Evolutionary conservation across 768 basidiomycete species (phyloP), one percentile per base, ranked within the genome.

Genomic region (Lactarius evosmus): DNA sequence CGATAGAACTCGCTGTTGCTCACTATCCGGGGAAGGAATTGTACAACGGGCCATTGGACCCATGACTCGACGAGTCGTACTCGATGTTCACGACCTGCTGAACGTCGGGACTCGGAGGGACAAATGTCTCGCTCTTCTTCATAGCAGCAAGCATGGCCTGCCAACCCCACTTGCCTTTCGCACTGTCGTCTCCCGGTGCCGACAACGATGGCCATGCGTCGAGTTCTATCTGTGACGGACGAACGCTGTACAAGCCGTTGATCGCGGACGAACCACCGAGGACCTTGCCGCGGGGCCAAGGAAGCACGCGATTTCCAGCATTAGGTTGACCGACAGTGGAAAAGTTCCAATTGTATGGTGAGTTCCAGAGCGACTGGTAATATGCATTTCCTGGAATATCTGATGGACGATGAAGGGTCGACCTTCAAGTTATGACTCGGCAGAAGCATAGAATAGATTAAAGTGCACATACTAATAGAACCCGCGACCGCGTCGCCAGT

Each of bases 201-300:
- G 82, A 77, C 53, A 85, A 70, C 12, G 71, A 64, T 3, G 76
- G 72, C 80, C 80, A 83, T 2, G 78, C 72, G 65, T 84, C 77
- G 61, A 83, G 67, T 68, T 84, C 83, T 54, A 75, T 62, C 58
- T 74, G 68, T 29, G 81, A 78, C 7, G 85, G 84, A 11, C 84
- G 80, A 54, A 86, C 79, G 66, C 82, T 75, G 75, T 86, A 88
- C 78, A 89, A 79, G 54, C 85, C 87, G 72, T 91, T 91, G 58
- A 88, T 78, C 9, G 87, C 85, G 33, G 85, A 79, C 0, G 83
- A 86, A 7, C 88, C 88, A 58, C 88, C 88, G 27, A 91, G 77
- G 55, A 85, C 82, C 72, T 84, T 86, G 34, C 88, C 89, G 36
- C 84, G 78, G 5, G 87, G 83, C 83, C 86, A 87, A 3, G 75